Conservation (phyloP, 2,329 filamentous ascomycete genomes). For the Pyrenophora graminea region DNA sequence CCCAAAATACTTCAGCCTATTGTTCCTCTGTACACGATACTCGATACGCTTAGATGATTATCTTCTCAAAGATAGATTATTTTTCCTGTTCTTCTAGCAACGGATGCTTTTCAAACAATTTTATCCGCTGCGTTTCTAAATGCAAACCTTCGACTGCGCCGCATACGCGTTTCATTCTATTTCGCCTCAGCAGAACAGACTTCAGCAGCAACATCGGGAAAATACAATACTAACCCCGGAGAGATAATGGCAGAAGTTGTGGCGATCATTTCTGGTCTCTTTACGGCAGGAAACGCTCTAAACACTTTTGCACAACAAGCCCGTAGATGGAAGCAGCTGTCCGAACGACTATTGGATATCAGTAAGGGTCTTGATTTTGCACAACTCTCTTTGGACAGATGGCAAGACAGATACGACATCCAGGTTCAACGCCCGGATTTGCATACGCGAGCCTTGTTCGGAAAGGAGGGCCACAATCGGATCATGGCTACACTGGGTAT, state of each 20-base stretch:
- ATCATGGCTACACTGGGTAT: constrained; percentile 22
- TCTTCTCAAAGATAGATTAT: background rate
- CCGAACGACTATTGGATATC: constrained; percentile 31
- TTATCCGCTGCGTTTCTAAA: background rate
- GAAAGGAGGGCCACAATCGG: constrained; percentile 23
- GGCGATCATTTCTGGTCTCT: constrained; percentile 20
- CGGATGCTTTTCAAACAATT: no score
- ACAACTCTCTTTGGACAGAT: constrained; percentile 26
- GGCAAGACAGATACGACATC: constrained; percentile 32
- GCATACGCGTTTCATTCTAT: background rate
- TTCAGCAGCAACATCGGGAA: background rate
- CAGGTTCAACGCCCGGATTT: constrained; percentile 21
- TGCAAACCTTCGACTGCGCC: background rate
- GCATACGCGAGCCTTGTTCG: constrained; percentile 31
- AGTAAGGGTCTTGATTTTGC: constrained; percentile 23
- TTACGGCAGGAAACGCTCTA: constrained; percentile 22
- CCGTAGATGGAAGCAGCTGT: constrained; percentile 23
- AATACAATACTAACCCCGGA: background rate
- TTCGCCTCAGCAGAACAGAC: background rate
- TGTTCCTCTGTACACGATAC: background rate
- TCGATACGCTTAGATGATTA: background rate
- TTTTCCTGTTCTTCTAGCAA: no score
- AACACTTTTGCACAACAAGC: constrained; percentile 25
- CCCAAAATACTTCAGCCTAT: constrained; percentile 9
- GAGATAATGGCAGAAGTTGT: constrained; percentile 28